Evolutionary conservation across 225 moss, liverwort and hornwort genomes (phyloP), one percentile per base, ranked within the genome.

Genomic region (Polytrichum formosum): DNA sequence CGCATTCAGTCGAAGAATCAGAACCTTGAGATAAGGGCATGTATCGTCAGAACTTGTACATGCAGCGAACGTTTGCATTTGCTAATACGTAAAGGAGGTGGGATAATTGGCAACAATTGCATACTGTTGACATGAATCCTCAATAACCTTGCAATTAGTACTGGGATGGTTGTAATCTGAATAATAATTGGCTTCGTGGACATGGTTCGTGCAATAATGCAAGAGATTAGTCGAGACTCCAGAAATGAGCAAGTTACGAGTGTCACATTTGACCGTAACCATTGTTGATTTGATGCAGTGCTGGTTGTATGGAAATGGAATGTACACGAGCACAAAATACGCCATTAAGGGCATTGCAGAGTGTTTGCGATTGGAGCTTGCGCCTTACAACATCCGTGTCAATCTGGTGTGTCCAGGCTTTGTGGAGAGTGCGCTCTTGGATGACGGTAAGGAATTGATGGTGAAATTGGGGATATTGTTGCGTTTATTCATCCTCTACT

Each of bases 301-400:
- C 64, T 85, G 91, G 75, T 76, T 93, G 77, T 93, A 97, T 66
- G 96, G 93, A 61, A 92, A 93, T 67, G 89, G 86, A 69, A 76
- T 93, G 56, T 97, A 97, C 74, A 92, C 93, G 53, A 93, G 72
- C 33, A 83, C 90, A 23, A 97, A 97, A 61, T 78, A 97, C 63
- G 96, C 93, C 23, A 7, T 97, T 4, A 92, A 91, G 77, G 96
- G 96, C 25, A 80, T 93, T 19, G 96, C 93, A 5, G 96, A 97
- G 77, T 80, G 89, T 71, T 73, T 97, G 75, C 80, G 88, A 66
- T 73, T 97, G 69, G 96, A 97, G 81, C 83, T 97, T 68, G 60
- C 71, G 27, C 93, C 96, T 1, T 97, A 86, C 66, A 89, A 93
- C 13, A 93, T 93, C 69, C 90, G 92, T 2, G 89, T 97, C 54